phyloP scores from a whole-genome alignment of 352 stramenopile species.

The Phytophthora cryptogea region DNA sequence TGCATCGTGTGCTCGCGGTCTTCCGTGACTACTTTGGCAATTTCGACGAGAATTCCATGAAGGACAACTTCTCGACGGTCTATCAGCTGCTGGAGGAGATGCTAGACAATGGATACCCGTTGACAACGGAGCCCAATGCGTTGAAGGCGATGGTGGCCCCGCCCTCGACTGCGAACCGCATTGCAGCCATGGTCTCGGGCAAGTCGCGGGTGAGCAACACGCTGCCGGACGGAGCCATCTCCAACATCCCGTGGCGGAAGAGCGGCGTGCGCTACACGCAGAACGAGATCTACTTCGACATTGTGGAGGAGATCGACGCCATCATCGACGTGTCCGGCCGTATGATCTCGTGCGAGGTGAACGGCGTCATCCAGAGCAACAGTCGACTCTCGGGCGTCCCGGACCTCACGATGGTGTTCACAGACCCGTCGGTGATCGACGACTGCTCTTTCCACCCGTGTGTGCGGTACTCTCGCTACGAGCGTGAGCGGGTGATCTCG shows the following conservation, averaged over 20 bases:
- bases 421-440: constrained; percentile 95
- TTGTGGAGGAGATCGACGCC: constrained; percentile 98
- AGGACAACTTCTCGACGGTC: constrained; percentile 98
- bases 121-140: constrained; percentile 97
- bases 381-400: constrained; percentile 96
- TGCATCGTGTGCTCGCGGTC: constrained; percentile 96
- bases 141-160: constrained; percentile 97
- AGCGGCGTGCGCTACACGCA: constrained; percentile 94
- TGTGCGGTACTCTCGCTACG: constrained; percentile 96
- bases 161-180: constrained; percentile 92
- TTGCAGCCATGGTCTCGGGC: constrained; percentile 89
- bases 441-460: constrained; percentile 99
- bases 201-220: constrained; percentile 92
- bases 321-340: constrained; percentile 93
- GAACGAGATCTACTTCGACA: constrained; percentile 99
- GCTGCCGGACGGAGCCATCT: constrained; percentile 91
- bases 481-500: constrained; percentile 95
- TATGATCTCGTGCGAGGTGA: constrained; percentile 95
- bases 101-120: constrained; percentile 97
- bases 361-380: constrained; percentile 94
- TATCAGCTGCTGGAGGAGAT: constrained; percentile 97
- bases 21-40: constrained; percentile 98
- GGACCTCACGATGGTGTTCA: constrained; percentile 97
- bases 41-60: constrained; percentile 96
- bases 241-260: constrained; percentile 98